Evolutionary conservation across 1,284 basidiomycete species (phyloP).

Genomic region (Singerocomus inundabilis): DNA sequence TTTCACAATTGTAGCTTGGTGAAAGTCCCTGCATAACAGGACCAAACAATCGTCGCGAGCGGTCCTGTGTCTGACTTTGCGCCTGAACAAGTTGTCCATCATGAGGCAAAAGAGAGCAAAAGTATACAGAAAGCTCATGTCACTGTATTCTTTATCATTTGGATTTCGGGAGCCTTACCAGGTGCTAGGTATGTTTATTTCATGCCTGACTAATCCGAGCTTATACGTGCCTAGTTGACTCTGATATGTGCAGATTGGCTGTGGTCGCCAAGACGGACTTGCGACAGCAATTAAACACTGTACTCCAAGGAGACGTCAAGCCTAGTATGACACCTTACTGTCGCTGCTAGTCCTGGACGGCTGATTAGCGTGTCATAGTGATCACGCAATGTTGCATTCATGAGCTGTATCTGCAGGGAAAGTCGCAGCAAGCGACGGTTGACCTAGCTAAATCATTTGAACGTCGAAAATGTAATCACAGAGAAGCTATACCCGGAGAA

Average conservation of each 20-base stretch:
- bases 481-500: constrained; percentile 74
- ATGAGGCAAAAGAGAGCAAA: constrained; percentile 96
- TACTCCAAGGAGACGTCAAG: constrained; percentile 84
- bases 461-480: constrained; percentile 92
- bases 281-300: constrained; percentile 65
- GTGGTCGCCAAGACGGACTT: constrained; percentile 72
- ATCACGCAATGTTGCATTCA: constrained; percentile 96
- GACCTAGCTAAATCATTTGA: constrained; percentile 93
- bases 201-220: constrained; percentile 7
- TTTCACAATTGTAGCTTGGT: background rate
- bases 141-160: constrained; percentile 79
- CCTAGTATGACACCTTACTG: constrained; percentile 64
- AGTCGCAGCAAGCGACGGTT: constrained; percentile 65
- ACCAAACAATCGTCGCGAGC: constrained; percentile 27
- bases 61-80: too few relatives aligned
- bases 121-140: constrained; percentile 89
- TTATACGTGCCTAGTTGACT: constrained; percentile 60
- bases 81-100: background rate
- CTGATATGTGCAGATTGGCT: constrained; percentile 78
- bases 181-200: constrained; percentile 61
- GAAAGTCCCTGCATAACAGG: constrained; percentile 18
- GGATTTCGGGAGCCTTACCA: constrained; percentile 92
- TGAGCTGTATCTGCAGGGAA: constrained; percentile 82
- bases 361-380: constrained; percentile 62
- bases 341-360: constrained; percentile 16